Evolutionary conservation across 2,329 filamentous ascomycete genomes (phyloP).

Genomic region (Phaeosphaeriaceae sp.): DNA sequence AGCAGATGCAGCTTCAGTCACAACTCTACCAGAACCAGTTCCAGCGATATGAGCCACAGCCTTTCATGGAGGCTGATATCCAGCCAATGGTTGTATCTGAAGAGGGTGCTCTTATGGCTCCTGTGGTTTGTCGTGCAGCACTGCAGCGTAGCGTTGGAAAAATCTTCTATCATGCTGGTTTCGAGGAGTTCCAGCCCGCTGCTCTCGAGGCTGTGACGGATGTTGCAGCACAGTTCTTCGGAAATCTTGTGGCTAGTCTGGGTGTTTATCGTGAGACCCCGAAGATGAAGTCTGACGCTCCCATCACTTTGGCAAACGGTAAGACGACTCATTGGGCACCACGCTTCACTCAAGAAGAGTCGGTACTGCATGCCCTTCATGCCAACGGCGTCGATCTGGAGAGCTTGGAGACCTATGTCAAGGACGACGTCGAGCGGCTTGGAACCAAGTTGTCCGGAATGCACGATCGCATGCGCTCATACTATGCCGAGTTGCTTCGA

Average conservation of each 20-base stretch:
- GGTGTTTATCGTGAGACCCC: conserved; percentile 85
- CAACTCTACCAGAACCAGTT: conserved; percentile 99
- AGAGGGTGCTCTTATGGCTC: conserved; percentile 85
- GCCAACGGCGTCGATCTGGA: conserved; percentile 86
- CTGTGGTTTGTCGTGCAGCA: conserved; percentile 81
- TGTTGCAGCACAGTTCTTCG: conserved; percentile 87
- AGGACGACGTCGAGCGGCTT: conserved; percentile 90
- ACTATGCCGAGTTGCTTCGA: conserved; percentile 90
- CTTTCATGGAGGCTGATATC: conserved; percentile 86
- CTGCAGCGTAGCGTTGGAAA: conserved; percentile 92
- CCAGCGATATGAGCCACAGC: conserved; percentile 90
- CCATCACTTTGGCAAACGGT: conserved; percentile 34
- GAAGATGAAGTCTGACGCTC: conserved; percentile 67
- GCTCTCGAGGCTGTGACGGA: conserved; percentile 91
- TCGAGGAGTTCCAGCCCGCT: conserved; percentile 95
- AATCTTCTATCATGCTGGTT: conserved; percentile 94
- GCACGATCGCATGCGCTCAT: conserved; percentile 92
- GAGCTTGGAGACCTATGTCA: conserved; percentile 82
- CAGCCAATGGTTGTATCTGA: conserved; percentile 90
- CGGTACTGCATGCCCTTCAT: conserved; percentile 83
- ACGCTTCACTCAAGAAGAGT: conserved; percentile 83
- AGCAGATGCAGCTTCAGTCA: conserved; percentile 98
- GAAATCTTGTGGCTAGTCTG: conserved; percentile 80
- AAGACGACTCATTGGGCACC: conserved; percentile 62
- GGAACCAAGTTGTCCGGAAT: conserved; percentile 80